Evolutionary conservation across 2,329 filamentous ascomycete species (phyloP), one percentile per base, ranked within the genome.

Genomic region (Calonectria naviculata): DNA sequence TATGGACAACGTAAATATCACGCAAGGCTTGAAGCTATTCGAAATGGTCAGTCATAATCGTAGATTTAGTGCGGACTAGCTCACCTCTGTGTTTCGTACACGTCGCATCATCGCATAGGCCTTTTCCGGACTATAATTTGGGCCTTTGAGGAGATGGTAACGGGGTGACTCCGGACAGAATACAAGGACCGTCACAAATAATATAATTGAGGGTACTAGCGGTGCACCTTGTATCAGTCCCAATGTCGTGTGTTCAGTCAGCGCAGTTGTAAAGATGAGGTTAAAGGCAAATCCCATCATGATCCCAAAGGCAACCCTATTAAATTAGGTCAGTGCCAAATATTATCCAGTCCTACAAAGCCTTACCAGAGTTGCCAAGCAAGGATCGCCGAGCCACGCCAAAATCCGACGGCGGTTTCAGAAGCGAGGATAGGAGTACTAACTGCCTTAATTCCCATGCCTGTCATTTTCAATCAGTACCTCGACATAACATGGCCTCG

Each of bases 401-500:
- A 87, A 71, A 83, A 86, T 0, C 84, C 83, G 17, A 85, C 80
- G 0, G 84, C 83, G 0, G 84, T 85, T 73, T 87, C 85, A 21
- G 83, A 83, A 3, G 85, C 85, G 4, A 87, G 78, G 12, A 87
- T 85, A 0, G 85, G 83, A 0, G 85, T 85, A 58, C 84, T 86
- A 21, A 86, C 84, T 2, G 85, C 85, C 71, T 86, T 87, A 17
- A 87, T 80, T 0, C 85, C 85, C 85, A 87, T 87, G 5, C 84
- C 84, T 82, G 54, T 28, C 12, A 4, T n/a, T 1, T 12, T 3
- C 31, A 13, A 31, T 76, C 10, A 70, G 60, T 5, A 3, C 10
- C 17, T 29, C 12, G 21, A 19, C 42, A 5, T n/a, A 42, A 4
- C 4, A 17, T n/a, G 1, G 13, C 2, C 6, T 15, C 28, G 24